Conservation (phyloP, 805 yeast species). For the Wickerhamomyces strasburgensis region DNA sequence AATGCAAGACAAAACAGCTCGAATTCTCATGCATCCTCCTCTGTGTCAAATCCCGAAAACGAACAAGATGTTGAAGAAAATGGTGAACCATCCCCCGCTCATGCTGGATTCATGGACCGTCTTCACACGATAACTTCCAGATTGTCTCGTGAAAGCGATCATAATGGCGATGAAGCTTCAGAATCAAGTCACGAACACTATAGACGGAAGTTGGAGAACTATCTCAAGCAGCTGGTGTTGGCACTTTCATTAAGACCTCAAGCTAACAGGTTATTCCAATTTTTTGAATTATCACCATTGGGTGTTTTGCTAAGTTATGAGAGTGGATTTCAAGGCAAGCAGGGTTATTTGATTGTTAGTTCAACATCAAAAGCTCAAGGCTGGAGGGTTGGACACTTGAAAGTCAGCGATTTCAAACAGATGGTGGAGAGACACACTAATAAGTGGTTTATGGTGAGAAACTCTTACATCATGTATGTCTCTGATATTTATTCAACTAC, state of each 20-base stretch:
- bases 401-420: conserved; percentile 69
- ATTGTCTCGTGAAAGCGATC: conserved; percentile 8
- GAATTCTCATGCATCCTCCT: conserved; percentile 1
- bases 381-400: conserved; percentile 91
- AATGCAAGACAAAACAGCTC: not conserved
- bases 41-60: too few relatives aligned
- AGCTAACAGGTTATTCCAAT: conserved; percentile 76
- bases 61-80: too few relatives aligned
- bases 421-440: conserved; percentile 89
- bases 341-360: conserved; percentile 76
- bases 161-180: not conserved
- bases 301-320: conserved; percentile 82
- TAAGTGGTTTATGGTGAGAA: conserved; percentile 88
- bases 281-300: conserved; percentile 85
- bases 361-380: conserved; percentile 87
- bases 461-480: conserved; percentile 79
- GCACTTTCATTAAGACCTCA: conserved; percentile 69
- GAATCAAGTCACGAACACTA: conserved; percentile 9
- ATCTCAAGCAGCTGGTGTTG: conserved; percentile 57
- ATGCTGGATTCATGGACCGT: conserved; percentile 13
- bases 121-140: conserved; percentile 17
- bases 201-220: conserved; percentile 51
- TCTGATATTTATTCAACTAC: conserved; percentile 82
- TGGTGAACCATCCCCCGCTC: conserved; percentile 1
- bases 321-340: conserved; percentile 77